Evolutionary conservation across 495 filamentous ascomycete genomes (phyloP), one percentile per base, ranked within the genome.

Genomic region (Aspergillus carlsbadensis): DNA sequence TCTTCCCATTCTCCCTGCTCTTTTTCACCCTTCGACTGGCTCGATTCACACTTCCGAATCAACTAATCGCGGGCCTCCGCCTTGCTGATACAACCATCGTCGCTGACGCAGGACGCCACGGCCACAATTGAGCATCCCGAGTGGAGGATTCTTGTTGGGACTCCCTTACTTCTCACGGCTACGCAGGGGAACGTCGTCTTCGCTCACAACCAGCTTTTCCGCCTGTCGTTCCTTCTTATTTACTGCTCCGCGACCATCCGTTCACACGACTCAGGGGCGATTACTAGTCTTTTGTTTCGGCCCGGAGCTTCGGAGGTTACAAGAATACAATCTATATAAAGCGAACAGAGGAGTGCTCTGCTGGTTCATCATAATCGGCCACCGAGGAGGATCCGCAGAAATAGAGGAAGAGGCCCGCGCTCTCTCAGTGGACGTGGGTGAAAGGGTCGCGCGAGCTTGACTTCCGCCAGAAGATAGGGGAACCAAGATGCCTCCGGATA

Each of bases 401-500:
- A 31, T 40, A 52, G 24, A 42, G 35, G 22, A 24, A 42, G 45
- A 37, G 26, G 6, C 5, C 10, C 24, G 49, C 35, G 36, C 35
- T 52, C 31, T 22, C 10, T 29, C 26, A 3, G 26, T 20, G n/a
- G 13, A n/a, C 2, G 35, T 46, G 42, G 50, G 36, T 33, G 17
- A 34, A 20, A 36, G 20, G 18, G 31, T 17, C 8, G 33, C 20
- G 20, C 41, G 26, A 51, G 35, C 20, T 31, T 29, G 29, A 18
- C 10, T 17, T 39, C 6, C 3, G 26, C 26, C 26, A 29, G 26
- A 29, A 29, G 8, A 29, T 6, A 41, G 37, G 35, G 21, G 34
- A 33, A 20, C 45, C 57, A 70, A 54, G 34, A 81, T 83, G 79
- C 74, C 79, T 61, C 79, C 76, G 56, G 70, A 69, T 59, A 67